Conservation (phyloP, 2,329 filamentous ascomycete genomes). For the Penicillium sp. region DNA sequence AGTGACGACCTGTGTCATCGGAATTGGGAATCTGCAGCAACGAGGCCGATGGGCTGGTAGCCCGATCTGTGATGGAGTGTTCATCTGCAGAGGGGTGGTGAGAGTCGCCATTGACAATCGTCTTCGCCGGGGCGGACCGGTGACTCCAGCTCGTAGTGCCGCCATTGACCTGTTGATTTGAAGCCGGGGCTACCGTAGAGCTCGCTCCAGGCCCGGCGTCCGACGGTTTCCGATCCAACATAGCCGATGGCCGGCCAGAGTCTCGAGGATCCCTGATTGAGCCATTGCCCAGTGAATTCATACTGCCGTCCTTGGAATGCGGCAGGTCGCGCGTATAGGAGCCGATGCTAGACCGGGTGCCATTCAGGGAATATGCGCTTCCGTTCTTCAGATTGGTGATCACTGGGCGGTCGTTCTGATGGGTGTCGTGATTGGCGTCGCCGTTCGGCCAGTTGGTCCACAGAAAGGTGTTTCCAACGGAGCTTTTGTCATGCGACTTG, state of each 20-base stretch:
- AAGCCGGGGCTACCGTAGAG: conserved; percentile 30
- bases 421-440: conserved; percentile 45
- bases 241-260: conserved; percentile 33
- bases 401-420: conserved; percentile 45
- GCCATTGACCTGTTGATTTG: conserved; percentile 35
- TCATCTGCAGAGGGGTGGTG: conserved; percentile 39
- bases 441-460: conserved; percentile 52
- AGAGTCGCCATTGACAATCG: conserved; percentile 39
- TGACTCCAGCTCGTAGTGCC: conserved; percentile 22
- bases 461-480: conserved; percentile 51
- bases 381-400: conserved; percentile 51
- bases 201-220: conserved; percentile 35
- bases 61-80: conserved; percentile 33
- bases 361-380: conserved; percentile 64
- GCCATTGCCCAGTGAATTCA: conserved; percentile 53
- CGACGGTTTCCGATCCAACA: conserved; percentile 36
- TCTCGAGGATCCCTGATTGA: conserved; percentile 40
- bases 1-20: conserved; percentile 38
- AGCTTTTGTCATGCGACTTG: conserved; percentile 50
- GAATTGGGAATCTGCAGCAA: conserved; percentile 41
- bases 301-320: conserved; percentile 49
- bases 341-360: conserved; percentile 55
- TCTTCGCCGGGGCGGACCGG: conserved; percentile 34
- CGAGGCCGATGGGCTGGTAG: conserved; percentile 34
- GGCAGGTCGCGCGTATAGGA: conserved; percentile 48